Conservation (phyloP, 352 stramenopile genomes). For the Globisporangium sylvaticum region DNA sequence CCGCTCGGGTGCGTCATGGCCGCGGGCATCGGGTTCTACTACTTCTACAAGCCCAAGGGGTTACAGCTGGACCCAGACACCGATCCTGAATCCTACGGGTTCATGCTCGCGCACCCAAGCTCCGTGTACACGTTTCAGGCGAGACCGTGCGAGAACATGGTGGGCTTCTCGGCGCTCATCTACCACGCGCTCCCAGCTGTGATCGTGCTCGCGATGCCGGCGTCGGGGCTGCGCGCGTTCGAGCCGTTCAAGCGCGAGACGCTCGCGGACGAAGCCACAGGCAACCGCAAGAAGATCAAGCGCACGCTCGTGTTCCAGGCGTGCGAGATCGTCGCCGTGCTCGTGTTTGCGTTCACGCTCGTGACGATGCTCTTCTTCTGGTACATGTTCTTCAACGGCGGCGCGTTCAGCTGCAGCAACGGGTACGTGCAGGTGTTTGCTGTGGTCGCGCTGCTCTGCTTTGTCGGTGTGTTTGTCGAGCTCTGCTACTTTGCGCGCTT, state of each 20-base stretch:
- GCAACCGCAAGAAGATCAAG: constrained; percentile 70
- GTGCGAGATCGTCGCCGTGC: constrained; percentile 57
- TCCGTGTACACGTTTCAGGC: constrained; percentile 67
- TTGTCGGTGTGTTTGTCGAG: constrained; percentile 56
- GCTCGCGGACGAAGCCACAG: constrained; percentile 27
- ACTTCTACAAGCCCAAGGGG: constrained; percentile 47
- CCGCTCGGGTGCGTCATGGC: constrained; percentile 38
- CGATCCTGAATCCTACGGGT: constrained; percentile 33
- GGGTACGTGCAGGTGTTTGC: constrained; percentile 54
- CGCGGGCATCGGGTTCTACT: constrained; percentile 60
- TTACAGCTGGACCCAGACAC: constrained; percentile 38
- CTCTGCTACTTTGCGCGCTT: constrained; percentile 71
- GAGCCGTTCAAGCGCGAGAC: constrained; percentile 69
- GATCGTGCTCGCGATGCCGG: constrained; percentile 55
- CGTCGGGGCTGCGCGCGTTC: constrained; percentile 51
- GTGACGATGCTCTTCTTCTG: constrained; percentile 66
- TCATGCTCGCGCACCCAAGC: constrained; percentile 39
- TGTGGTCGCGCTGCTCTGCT: constrained; percentile 48
- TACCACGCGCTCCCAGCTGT: constrained; percentile 61
- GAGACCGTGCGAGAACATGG: constrained; percentile 69
- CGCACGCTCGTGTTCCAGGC: constrained; percentile 65
- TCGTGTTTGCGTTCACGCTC: constrained; percentile 50
- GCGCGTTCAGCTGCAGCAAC: constrained; percentile 50
- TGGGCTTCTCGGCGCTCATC: constrained; percentile 71
- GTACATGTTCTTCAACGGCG: constrained; percentile 83